Percentiles rank a stretch among this genome's conserved stretches.
Evolutionary conservation across 2,329 filamentous ascomycete species (phyloP).

Genomic region (Colletotrichum somersetense): DNA sequence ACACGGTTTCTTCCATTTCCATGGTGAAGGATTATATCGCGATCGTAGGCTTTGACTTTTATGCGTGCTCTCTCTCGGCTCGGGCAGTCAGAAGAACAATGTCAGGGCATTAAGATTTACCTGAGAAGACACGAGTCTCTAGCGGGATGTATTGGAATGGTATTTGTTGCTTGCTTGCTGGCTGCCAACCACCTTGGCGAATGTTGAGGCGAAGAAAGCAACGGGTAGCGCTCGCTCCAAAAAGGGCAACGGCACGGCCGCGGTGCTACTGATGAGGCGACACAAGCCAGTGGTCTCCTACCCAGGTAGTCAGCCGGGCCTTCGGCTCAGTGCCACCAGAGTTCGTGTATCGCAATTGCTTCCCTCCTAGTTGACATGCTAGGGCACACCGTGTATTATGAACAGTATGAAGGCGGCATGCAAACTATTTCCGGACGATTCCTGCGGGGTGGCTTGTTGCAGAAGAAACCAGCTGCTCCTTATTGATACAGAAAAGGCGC

Average conservation of each 20-base stretch:
- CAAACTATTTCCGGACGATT: not conserved
- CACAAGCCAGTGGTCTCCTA: slow-evolving; percentile 21
- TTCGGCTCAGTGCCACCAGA: slow-evolving; percentile 24
- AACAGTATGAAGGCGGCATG: not conserved
- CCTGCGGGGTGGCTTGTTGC: not conserved
- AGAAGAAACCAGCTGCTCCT: not conserved
- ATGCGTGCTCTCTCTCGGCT: not conserved
- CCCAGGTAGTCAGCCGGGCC: slow-evolving; percentile 4
- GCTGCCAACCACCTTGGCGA: not conserved
- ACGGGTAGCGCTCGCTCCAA: not conserved
- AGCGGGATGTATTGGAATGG: not conserved
- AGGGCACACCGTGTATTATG: not conserved
- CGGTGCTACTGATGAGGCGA: slow-evolving; percentile 20
- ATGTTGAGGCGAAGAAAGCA: not conserved
- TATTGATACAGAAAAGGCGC: not conserved
- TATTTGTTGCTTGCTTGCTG: slow-evolving; percentile 4
- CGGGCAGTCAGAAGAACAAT: not conserved
- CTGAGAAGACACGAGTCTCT: not conserved
- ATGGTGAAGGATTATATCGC: not conserved
- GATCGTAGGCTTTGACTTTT: not conserved
- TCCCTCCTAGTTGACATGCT: not conserved
- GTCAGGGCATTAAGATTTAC: not conserved
- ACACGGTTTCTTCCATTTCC: slow-evolving; percentile 25
- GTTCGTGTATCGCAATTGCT: not conserved
- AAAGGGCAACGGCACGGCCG: slow-evolving; percentile 16